A percentile compares a stretch with the other conserved stretches of the same genome.
phyloP scores from a whole-genome alignment of 2,329 filamentous ascomycete genomes.

The Canariomyces notabilis region DNA sequence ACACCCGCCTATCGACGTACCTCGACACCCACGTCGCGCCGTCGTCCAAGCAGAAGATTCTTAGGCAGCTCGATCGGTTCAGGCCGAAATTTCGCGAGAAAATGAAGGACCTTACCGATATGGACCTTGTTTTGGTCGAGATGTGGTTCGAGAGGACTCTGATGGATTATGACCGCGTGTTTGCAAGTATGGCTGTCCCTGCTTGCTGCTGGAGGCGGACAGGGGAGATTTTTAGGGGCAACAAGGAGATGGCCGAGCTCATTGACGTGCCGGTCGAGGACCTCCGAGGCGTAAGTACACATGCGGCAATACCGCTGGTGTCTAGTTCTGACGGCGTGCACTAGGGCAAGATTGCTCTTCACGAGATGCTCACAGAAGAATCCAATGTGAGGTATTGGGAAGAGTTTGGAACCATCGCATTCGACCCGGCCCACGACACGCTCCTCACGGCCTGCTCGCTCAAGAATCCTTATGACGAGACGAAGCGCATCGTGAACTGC shows the following conservation, averaged over 20 bases:
- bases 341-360: slow-evolving; percentile 87
- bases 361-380: slow-evolving; percentile 93
- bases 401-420: slow-evolving; percentile 96
- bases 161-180: slow-evolving; percentile 97
- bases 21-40: slow-evolving; percentile 85
- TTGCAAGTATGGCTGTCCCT: slow-evolving; percentile 97
- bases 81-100: slow-evolving; percentile 93
- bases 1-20: slow-evolving; percentile 81
- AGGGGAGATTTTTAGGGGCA: slow-evolving; percentile 93
- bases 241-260: slow-evolving; percentile 97
- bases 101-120: slow-evolving; percentile 85
- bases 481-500: slow-evolving; percentile 74
- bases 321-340: slow-evolving; percentile 2
- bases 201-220: slow-evolving; percentile 96
- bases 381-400: slow-evolving; percentile 98
- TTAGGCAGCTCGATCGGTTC: slow-evolving; percentile 87
- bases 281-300: slow-evolving; percentile 72
- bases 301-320: not conserved
- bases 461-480: slow-evolving; percentile 70
- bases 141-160: slow-evolving; percentile 98
- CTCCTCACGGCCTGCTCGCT: slow-evolving; percentile 90
- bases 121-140: slow-evolving; percentile 90
- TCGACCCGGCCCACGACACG: slow-evolving; percentile 89
- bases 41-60: slow-evolving; percentile 80
- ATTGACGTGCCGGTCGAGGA: slow-evolving; percentile 89